phyloP scores from a whole-genome alignment of 305 asterid species.

The Withania somnifera region DNA sequence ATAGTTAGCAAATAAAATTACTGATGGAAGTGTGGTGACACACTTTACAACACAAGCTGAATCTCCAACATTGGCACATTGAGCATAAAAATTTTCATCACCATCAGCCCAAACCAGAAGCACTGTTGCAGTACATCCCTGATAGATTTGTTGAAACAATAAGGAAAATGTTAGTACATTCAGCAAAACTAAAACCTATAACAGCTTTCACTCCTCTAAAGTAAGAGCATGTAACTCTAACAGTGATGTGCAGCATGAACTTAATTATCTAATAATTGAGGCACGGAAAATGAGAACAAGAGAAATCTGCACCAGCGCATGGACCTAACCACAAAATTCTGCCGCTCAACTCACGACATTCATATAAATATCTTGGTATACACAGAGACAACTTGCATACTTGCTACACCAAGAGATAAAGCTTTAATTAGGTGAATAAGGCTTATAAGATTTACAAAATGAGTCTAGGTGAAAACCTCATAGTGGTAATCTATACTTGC shows the following conservation, averaged over 20 bases:
- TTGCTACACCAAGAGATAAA: neutral
- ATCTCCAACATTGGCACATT: constrained; percentile 99
- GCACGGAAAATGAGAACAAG: neutral
- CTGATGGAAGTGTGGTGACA: constrained; percentile 21
- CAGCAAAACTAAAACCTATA: neutral
- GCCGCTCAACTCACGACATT: neutral
- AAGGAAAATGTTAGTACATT: constrained; percentile 8
- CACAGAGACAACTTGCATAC: no score
- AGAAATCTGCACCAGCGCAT: neutral
- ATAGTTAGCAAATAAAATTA: neutral
- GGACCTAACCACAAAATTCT: neutral
- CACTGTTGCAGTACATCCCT: constrained; percentile 98
- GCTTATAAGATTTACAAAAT: neutral
- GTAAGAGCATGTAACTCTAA: neutral
- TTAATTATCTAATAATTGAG: neutral
- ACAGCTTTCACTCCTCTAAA: neutral
- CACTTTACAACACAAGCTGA: constrained; percentile 88
- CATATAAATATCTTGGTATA: neutral
- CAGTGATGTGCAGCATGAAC: neutral
- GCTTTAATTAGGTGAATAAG: neutral
- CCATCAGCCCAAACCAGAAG: constrained; percentile 81
- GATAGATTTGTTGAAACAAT: constrained; percentile 25
- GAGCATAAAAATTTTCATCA: constrained; percentile 50
- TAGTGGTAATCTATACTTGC: constrained; percentile 67
- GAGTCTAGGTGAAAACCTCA: constrained; percentile 49